Percentiles rank a stretch among this genome's conserved stretches.
phyloP scores from a whole-genome alignment of 2,329 filamentous ascomycete species.

The Monosporascus cannonballus region DNA sequence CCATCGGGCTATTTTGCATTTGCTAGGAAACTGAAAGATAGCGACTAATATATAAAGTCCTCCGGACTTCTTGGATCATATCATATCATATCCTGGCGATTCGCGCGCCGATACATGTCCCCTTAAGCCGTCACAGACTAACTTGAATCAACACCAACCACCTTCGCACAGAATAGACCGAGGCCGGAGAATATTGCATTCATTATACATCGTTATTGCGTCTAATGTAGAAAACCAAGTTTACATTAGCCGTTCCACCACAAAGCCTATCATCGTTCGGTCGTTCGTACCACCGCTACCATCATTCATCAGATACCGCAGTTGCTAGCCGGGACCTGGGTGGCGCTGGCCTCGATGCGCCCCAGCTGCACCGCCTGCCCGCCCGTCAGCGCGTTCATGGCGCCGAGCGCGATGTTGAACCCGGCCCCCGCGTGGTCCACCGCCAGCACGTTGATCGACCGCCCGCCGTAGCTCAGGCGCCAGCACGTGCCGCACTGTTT shows the following conservation, averaged over 20 bases:
- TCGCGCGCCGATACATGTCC: too few species aligned
- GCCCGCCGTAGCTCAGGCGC: constrained; percentile 44
- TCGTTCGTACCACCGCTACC: too few species aligned
- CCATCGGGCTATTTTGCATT: not conserved
- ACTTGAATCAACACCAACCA: too few species aligned
- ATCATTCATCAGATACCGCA: constrained; percentile 33
- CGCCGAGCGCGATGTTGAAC: constrained; percentile 52
- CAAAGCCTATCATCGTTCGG: not conserved
- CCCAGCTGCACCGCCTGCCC: constrained; percentile 44
- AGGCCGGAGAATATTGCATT: too few species aligned
- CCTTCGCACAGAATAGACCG: too few species aligned
- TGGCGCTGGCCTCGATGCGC: constrained; percentile 42
- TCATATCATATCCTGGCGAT: too few species aligned
- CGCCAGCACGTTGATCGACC: constrained; percentile 47
- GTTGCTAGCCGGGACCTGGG: constrained; percentile 34
- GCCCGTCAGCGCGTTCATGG: constrained; percentile 50
- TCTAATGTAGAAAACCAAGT: too few species aligned
- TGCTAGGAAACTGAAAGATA: not conserved
- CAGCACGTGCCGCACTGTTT: constrained; percentile 54
- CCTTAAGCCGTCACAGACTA: too few species aligned
- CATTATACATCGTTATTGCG: too few species aligned
- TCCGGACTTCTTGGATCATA: too few species aligned
- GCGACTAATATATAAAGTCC: not conserved
- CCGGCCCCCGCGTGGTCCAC: constrained; percentile 45
- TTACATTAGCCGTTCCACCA: too few species aligned